Evolutionary conservation across 192 early-diverging fungal genomes (phyloP), one percentile per base, ranked within the genome.

Genomic region (Backusella tuberculispora): DNA sequence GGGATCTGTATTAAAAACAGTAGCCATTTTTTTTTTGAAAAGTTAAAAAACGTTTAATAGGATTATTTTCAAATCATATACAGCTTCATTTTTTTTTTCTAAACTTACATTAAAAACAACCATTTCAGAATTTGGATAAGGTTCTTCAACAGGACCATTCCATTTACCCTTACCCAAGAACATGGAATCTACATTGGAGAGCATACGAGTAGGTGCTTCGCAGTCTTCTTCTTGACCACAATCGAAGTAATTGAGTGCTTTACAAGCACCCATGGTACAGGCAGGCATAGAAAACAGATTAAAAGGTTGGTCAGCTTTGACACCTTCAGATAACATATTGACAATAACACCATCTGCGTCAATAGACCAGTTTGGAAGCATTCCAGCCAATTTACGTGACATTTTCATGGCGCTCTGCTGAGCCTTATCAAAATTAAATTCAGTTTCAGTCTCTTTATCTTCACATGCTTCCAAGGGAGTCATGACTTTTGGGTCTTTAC

Each of bases 351-450:
- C 66, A 38, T 42, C 41, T 17, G 17, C 41, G 10, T 67, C 66
- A 43, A 67, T 67, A 67, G 38, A 43, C 66, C 66, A 67, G 19
- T 67, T 67, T 10, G 66, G 66, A 21, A 67, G 37, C 66, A 67
- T 67, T 41, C 37, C 66, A 5, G 66, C 40, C 9, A 67, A 40
- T n/a, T 67, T 38, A 40, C 66, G 66, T 21, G 66, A 67, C 38
- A 67, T 21, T n/a, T 4, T 2, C n/a, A 43, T 41, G 5, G 66
- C 17, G 19, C 12, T 43, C 4, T 38, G n/a, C 17, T 24, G 17
- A 4, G 38, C 21, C n/a, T 42, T 42, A 3, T 19, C 40, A 42
- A 67, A 67, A 21, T 67, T 38, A 17, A 43, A 40, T n/a, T 8
- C 19, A 4, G 66, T 6, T 21, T 67, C 37, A 19, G n/a, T 21